Evolutionary conservation across 192 early-diverging fungal genomes (phyloP).

Genomic region (Backusella sp.): DNA sequence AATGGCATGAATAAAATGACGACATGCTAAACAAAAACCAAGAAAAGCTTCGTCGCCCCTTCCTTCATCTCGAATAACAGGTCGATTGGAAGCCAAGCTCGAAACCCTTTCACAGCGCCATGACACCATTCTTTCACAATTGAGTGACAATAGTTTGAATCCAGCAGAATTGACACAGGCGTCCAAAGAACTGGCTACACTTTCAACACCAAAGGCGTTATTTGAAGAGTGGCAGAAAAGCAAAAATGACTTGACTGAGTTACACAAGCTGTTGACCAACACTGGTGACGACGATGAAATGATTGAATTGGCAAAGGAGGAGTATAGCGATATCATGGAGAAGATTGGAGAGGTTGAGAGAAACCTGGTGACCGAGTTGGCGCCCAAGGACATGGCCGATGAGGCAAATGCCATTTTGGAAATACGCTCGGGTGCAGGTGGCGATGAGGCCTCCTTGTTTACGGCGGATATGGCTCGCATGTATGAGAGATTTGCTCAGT

Average conservation of each 20-base stretch:
- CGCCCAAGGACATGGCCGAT: slow-evolving; percentile 70
- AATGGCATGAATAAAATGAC: not conserved
- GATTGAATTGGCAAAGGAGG: slow-evolving; percentile 60
- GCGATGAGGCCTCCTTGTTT: slow-evolving; percentile 78
- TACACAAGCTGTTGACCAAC: slow-evolving; percentile 17
- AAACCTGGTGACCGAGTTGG: slow-evolving; percentile 53
- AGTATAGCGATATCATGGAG: slow-evolving; percentile 45
- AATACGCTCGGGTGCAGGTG: slow-evolving; percentile 76
- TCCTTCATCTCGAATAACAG: slow-evolving; percentile 25
- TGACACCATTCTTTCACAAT: slow-evolving; percentile 24
- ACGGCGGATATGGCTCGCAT: slow-evolving; percentile 66
- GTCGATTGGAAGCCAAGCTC: slow-evolving; percentile 26
- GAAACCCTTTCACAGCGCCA: slow-evolving; percentile 17
- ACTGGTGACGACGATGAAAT: slow-evolving; percentile 46
- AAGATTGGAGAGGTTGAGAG: slow-evolving; percentile 45
- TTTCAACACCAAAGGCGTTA: slow-evolving; percentile 11
- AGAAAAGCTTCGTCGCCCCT: slow-evolving; percentile 5
- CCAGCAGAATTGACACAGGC: slow-evolving; percentile 14
- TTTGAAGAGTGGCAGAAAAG: slow-evolving; percentile 27
- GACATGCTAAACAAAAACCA: not conserved
- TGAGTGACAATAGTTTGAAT: slow-evolving; percentile 19
- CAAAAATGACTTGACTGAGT: slow-evolving; percentile 16
- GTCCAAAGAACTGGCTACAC: slow-evolving; percentile 20
- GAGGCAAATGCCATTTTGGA: slow-evolving; percentile 70
- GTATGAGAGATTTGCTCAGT: slow-evolving; percentile 70